Evolutionary conservation across 441 rosid genomes (phyloP).

Genomic region (Pelargonium australe): DNA sequence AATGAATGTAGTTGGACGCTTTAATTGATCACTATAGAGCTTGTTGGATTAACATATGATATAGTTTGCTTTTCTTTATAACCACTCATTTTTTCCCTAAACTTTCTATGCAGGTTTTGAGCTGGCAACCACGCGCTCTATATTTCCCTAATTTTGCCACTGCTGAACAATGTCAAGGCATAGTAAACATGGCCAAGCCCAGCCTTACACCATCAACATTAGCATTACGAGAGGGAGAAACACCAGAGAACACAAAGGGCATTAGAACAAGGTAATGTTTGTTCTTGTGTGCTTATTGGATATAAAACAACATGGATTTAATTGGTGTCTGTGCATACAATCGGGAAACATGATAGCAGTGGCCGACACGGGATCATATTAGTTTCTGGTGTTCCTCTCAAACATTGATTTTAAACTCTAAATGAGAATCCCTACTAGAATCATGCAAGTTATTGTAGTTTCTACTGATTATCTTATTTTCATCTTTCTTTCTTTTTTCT

Average conservation of each 20-base stretch:
- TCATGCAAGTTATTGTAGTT: background rate
- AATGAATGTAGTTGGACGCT: background rate
- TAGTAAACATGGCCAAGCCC: constrained; percentile 43
- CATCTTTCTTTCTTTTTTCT: background rate
- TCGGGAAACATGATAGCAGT: background rate
- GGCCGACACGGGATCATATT: background rate
- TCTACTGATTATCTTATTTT: background rate
- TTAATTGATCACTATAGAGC: background rate
- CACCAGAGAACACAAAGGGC: constrained; percentile 32
- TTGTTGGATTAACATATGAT: background rate
- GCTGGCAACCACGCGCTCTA: constrained; percentile 63
- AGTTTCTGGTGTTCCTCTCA: constrained; percentile 1
- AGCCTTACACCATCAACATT: constrained; percentile 46
- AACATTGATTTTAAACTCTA: background rate
- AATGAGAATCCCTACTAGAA: background rate
- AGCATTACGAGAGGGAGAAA: constrained; percentile 53
- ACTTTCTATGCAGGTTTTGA: constrained; percentile 41
- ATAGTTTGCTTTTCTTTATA: background rate
- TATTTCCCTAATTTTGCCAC: constrained; percentile 55
- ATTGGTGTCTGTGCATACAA: background rate
- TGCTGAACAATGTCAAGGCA: constrained; percentile 45
- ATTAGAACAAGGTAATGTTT: constrained; percentile 61
- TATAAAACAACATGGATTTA: background rate
- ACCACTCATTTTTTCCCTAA: background rate
- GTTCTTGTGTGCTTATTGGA: background rate